phyloP scores from a whole-genome alignment of 163 green algal species.

The Volvox carteri region DNA sequence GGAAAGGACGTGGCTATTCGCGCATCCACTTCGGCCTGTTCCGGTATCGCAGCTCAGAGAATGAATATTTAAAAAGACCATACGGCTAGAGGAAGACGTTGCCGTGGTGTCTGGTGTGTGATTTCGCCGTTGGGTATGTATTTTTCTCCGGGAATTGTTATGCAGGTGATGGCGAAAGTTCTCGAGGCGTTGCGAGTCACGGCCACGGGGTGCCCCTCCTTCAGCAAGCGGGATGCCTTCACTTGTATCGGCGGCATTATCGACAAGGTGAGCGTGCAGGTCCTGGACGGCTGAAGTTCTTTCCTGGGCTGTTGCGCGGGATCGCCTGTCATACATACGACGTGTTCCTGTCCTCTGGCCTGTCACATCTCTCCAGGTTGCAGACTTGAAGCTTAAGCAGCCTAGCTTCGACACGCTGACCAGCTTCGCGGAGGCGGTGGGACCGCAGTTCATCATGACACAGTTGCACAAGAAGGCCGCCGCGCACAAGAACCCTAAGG shows the following conservation, averaged over 20 bases:
- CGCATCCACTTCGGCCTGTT: too few species aligned
- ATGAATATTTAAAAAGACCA: neutral
- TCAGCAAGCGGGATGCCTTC: slow-evolving; percentile 58
- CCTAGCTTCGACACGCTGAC: slow-evolving; percentile 80
- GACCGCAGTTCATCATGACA: slow-evolving; percentile 88
- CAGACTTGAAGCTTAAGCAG: slow-evolving; percentile 94
- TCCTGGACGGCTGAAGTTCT: neutral
- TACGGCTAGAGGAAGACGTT: too few species aligned
- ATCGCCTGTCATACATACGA: too few species aligned
- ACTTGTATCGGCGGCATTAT: slow-evolving; percentile 58
- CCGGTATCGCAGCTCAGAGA: too few species aligned
- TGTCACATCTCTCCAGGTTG: too few species aligned
- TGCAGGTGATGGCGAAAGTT: slow-evolving; percentile 86
- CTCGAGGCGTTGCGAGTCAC: slow-evolving; percentile 82
- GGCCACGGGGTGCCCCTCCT: slow-evolving; percentile 46
- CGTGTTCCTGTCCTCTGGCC: too few species aligned
- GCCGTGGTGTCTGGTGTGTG: too few species aligned
- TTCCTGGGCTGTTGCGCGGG: neutral
- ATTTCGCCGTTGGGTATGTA: neutral
- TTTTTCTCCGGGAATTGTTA: neutral
- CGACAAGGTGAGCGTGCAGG: slow-evolving; percentile 65
- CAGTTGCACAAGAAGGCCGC: slow-evolving; percentile 88
- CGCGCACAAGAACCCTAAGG: slow-evolving; percentile 96
- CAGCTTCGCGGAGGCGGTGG: slow-evolving; percentile 83
- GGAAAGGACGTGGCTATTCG: too few species aligned